A percentile compares a stretch with the other conserved stretches of the same genome.
These are phyloP conservation scores for Podaxis mareebaensis DNA, from an alignment of 768 basidiomycete species.

Conservation along the genomic window DNA sequence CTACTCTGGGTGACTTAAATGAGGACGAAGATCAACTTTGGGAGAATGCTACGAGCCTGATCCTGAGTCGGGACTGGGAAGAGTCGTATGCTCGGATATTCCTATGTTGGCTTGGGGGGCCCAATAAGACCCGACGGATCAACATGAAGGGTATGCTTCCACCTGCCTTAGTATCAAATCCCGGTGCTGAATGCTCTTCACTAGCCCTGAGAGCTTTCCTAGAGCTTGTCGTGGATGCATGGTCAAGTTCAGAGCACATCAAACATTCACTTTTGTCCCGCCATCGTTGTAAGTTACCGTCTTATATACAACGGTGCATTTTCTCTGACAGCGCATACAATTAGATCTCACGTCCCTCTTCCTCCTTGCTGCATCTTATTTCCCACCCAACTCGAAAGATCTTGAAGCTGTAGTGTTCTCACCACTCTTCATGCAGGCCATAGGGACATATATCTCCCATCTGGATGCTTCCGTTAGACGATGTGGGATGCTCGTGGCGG, in stretches of 20 bases:
- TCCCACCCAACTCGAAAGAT: conserved; percentile 50
- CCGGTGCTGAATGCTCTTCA: background rate
- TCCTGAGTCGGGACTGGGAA: conserved; percentile 60
- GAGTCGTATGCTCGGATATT: conserved; percentile 61
- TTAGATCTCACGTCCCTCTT: conserved; percentile 76
- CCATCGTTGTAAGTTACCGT: conserved; percentile 67
- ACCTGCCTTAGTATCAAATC: background rate
- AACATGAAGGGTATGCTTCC: conserved; percentile 31
- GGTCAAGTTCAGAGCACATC: conserved; percentile 79
- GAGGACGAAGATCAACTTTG: conserved; percentile 51
- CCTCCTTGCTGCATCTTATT: conserved; percentile 61
- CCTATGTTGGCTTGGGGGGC: conserved; percentile 67
- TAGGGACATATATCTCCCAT: conserved; percentile 79
- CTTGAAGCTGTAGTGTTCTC: conserved; percentile 51
- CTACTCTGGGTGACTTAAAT: conserved; percentile 52
- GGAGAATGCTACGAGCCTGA: conserved; percentile 47
- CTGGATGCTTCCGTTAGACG: conserved; percentile 73
- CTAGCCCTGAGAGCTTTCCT: conserved; percentile 52
- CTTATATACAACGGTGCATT: background rate
- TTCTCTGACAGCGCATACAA: conserved; percentile 1
- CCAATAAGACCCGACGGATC: conserved; percentile 24
- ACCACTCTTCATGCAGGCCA: conserved; percentile 62
- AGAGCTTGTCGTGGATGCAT: conserved; percentile 53
- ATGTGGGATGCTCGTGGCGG: conserved; percentile 92
- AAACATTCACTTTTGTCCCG: conserved; percentile 73